phyloP scores from a whole-genome alignment of 805 yeast genomes.

The Candida vartiovaarae region DNA sequence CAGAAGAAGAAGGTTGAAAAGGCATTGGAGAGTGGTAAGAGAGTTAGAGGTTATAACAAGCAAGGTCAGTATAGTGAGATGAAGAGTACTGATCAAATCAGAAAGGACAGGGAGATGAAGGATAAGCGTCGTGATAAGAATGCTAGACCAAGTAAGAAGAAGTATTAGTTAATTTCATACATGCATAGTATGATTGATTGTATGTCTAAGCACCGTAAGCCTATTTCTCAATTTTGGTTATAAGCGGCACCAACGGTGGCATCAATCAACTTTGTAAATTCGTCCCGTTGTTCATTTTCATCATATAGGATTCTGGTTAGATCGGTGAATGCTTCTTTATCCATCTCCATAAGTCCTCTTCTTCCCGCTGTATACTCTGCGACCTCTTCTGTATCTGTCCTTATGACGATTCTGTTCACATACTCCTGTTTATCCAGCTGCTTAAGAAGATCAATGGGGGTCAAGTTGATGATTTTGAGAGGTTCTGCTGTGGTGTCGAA shows the following conservation, averaged over 20 bases:
- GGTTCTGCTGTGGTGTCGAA: conserved; percentile 5
- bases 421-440: conserved; percentile 22
- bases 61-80: conserved; percentile 44
- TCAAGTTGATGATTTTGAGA: conserved; percentile 8
- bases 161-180: conserved; percentile 1
- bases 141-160: conserved; percentile 56
- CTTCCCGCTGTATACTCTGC: conserved; percentile 25
- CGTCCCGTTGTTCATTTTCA: conserved; percentile 14
- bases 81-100: conserved; percentile 63
- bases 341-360: conserved; percentile 23
- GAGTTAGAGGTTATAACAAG: conserved; percentile 52
- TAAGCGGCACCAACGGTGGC: conserved; percentile 14
- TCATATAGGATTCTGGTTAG: conserved; percentile 20
- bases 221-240: conserved; percentile 4
- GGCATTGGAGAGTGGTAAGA: conserved; percentile 70
- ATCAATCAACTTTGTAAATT: conserved; percentile 9
- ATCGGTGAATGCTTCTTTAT: conserved; percentile 18
- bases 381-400: conserved; percentile 17
- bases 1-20: conserved; percentile 78
- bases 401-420: conserved; percentile 16
- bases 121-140: conserved; percentile 80
- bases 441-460: conserved; percentile 18
- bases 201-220: background rate
- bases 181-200: background rate
- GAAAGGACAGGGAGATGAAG: conserved; percentile 62